Percentiles rank a stretch among this genome's conserved stretches.
Conservation (phyloP, 2,329 filamentous ascomycete species). For the Tolypocladium tropicale region DNA sequence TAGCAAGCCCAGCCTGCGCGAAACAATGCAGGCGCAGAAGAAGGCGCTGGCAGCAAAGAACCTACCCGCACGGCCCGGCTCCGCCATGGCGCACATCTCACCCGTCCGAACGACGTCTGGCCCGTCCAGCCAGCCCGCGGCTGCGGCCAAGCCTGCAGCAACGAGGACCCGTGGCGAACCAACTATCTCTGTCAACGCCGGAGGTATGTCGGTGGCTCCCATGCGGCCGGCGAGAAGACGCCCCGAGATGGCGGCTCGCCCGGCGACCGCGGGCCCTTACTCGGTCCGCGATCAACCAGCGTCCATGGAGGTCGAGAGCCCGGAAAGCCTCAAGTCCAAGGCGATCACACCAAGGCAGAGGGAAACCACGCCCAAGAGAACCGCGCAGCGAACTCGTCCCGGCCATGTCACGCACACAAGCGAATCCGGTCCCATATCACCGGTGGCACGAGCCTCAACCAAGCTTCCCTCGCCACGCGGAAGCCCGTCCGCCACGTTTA, state of each 20-base stretch:
- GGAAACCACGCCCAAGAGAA: constrained; percentile 42
- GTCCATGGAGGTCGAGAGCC: constrained; percentile 27
- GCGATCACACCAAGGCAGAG: constrained; percentile 38
- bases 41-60: constrained; percentile 43
- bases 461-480: constrained; percentile 29
- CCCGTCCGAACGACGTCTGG: constrained; percentile 33
- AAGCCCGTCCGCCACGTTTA: constrained; percentile 28
- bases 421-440: constrained; percentile 39
- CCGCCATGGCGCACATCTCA: constrained; percentile 53
- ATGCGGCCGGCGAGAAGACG: constrained; percentile 50
- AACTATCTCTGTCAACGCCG: constrained; percentile 35
- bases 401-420: constrained; percentile 39
- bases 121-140: constrained; percentile 18
- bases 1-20: constrained; percentile 60
- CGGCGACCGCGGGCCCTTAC: constrained; percentile 56
- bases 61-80: constrained; percentile 47
- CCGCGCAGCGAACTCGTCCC: constrained; percentile 32
- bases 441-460: constrained; percentile 21
- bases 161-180: constrained; percentile 31
- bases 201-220: constrained; percentile 53
- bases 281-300: constrained; percentile 43
- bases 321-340: constrained; percentile 35
- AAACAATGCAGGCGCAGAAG: constrained; percentile 77
- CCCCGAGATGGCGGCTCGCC: constrained; percentile 47
- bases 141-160: constrained; percentile 22